phyloP scores from a whole-genome alignment of 495 filamentous ascomycete species.

The Aspergillus nidulans region DNA sequence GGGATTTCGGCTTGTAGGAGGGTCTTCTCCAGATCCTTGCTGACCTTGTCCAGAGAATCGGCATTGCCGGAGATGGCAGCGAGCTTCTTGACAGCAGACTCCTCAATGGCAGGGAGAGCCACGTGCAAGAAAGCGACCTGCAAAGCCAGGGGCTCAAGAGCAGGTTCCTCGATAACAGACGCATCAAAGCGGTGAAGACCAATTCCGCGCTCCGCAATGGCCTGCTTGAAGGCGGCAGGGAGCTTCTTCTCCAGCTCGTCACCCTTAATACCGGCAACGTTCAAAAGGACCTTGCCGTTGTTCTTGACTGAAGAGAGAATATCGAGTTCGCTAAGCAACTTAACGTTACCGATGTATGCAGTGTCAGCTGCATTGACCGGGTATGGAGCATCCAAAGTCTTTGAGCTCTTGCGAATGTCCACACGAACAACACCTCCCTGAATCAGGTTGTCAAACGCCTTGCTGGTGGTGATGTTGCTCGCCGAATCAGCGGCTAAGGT shows the following conservation, averaged over 20 bases:
- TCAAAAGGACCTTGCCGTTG: constrained; percentile 69
- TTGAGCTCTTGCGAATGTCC: constrained; percentile 79
- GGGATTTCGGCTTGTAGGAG: constrained; percentile 71
- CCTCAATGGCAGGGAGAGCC: constrained; percentile 55
- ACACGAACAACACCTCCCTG: constrained; percentile 81
- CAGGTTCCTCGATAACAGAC: constrained; percentile 52
- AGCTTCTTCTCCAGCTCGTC: constrained; percentile 91
- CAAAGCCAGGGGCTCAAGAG: constrained; percentile 56
- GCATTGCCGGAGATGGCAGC: constrained; percentile 50
- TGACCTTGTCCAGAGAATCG: constrained; percentile 54
- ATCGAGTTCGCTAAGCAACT: constrained; percentile 71
- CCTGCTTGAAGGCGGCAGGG: constrained; percentile 58
- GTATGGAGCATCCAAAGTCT: constrained; percentile 79
- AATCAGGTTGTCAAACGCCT: constrained; percentile 76
- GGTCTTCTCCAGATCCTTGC: constrained; percentile 62
- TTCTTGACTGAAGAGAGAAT: constrained; percentile 65
- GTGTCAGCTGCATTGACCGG: constrained; percentile 74
- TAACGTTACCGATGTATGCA: constrained; percentile 70
- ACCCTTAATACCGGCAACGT: constrained; percentile 70
- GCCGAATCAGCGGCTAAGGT: constrained; percentile 70
- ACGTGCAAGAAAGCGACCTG: constrained; percentile 79
- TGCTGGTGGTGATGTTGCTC: constrained; percentile 71
- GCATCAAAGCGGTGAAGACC: constrained; percentile 72
- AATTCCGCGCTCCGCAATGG: constrained; percentile 61
- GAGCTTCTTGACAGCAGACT: constrained; percentile 50